These are phyloP conservation scores for Backusella mclennaniae DNA, from an alignment of 192 early-diverging fungal species.

Conservation along the genomic window DNA sequence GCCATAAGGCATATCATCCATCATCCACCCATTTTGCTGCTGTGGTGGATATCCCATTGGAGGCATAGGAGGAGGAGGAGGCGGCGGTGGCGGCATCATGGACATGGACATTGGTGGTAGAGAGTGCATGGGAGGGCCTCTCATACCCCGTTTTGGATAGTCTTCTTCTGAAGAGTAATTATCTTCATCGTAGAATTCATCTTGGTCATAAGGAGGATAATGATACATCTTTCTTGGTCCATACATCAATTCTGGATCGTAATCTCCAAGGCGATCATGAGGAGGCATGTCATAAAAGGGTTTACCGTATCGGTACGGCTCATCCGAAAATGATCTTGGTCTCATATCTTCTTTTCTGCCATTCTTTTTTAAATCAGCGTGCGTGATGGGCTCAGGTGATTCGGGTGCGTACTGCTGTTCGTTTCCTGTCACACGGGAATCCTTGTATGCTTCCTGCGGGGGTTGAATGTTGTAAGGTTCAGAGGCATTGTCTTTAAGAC, in stretches of 20 bases:
- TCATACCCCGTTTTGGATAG: not conserved
- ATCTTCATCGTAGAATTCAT: not conserved
- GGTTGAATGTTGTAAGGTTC: not conserved
- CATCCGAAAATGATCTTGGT: not conserved
- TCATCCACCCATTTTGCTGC: slow-evolving; percentile 6
- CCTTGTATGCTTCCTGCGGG: not conserved
- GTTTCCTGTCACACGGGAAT: not conserved
- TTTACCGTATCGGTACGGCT: not conserved
- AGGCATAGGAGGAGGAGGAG: not conserved
- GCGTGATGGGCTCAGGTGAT: slow-evolving; percentile 14
- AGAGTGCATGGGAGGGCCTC: not conserved
- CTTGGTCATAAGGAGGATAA: not conserved
- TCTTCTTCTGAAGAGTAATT: slow-evolving; percentile 2
- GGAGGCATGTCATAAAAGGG: not conserved
- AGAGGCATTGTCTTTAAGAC: not conserved
- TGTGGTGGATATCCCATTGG: not conserved
- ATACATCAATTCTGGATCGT: not conserved
- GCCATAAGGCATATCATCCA: slow-evolving; percentile 9
- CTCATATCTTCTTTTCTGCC: not conserved
- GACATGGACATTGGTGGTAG: not conserved
- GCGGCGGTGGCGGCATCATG: not conserved
- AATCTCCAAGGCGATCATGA: not conserved
- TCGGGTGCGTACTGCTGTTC: slow-evolving; percentile 5
- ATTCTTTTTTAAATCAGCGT: not conserved
- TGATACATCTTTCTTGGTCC: not conserved